A percentile compares a stretch with the other conserved stretches of the same genome.
phyloP scores from a whole-genome alignment of 2,329 filamentous ascomycete genomes.

The Colletotrichum sp. region DNA sequence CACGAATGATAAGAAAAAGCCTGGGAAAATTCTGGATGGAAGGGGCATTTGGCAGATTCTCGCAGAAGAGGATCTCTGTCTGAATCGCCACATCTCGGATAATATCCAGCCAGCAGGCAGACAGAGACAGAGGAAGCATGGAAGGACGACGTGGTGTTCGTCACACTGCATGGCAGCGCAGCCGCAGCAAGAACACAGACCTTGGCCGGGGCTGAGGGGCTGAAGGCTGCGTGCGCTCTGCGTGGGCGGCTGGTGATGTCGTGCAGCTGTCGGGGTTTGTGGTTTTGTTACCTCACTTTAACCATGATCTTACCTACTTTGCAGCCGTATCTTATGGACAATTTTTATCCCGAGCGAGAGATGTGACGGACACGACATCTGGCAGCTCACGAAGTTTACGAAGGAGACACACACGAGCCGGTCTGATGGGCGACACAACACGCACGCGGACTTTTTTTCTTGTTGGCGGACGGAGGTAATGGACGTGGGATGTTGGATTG shows the following conservation, averaged over 20 bases:
- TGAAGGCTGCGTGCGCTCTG: not conserved
- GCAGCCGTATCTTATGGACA: not conserved
- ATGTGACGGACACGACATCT: not conserved
- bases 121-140: not conserved
- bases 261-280: not conserved
- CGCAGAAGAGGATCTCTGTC: not conserved
- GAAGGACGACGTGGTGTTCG: not conserved
- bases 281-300: not conserved
- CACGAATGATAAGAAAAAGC: not conserved
- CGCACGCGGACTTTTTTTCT: not conserved
- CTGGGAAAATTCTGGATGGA: not conserved
- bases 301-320: not conserved
- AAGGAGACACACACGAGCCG: not conserved
- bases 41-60: not conserved
- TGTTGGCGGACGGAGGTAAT: not conserved
- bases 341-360: not conserved
- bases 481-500: not conserved
- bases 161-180: not conserved
- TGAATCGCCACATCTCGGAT: not conserved
- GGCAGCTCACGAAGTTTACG: not conserved
- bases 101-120: not conserved
- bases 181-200: not conserved
- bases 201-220: not conserved
- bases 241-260: not conserved
- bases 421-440: not conserved